These are phyloP conservation scores for Suhomyces pyralidae DNA, from an alignment of 805 yeast genomes.

Conservation along the genomic window DNA sequence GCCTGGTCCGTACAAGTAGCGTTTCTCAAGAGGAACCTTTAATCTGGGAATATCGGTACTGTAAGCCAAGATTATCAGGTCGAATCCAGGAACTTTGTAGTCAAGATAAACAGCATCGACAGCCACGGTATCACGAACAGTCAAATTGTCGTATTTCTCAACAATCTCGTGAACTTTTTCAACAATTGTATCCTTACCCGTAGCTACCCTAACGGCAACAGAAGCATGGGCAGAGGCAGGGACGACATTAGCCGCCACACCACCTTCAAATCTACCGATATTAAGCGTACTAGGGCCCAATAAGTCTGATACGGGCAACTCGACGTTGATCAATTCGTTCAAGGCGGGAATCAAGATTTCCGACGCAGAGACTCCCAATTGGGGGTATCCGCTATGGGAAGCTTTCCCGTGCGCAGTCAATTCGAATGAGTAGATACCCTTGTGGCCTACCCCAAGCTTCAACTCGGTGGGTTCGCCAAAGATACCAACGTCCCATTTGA, in stretches of 20 bases:
- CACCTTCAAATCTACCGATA: slow-evolving; percentile 55
- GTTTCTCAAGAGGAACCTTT: slow-evolving; percentile 19
- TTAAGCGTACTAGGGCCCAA: slow-evolving; percentile 64
- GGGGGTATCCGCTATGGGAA: slow-evolving; percentile 69
- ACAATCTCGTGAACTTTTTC: slow-evolving; percentile 33
- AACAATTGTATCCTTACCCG: slow-evolving; percentile 37
- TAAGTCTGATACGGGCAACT: slow-evolving; percentile 49
- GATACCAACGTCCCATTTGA: slow-evolving; percentile 56
- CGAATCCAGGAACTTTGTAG: slow-evolving; percentile 64
- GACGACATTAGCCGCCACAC: slow-evolving; percentile 65
- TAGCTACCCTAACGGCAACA: slow-evolving; percentile 54
- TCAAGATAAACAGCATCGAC: slow-evolving; percentile 49
- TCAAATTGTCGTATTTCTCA: slow-evolving; percentile 23
- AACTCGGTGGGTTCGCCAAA: slow-evolving; percentile 78
- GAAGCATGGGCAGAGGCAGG: slow-evolving; percentile 56
- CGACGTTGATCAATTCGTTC: slow-evolving; percentile 38
- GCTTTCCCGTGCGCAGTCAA: slow-evolving; percentile 53
- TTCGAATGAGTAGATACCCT: slow-evolving; percentile 49
- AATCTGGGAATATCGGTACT: slow-evolving; percentile 42
- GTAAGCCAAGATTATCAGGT: slow-evolving; percentile 47
- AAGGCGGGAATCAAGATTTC: slow-evolving; percentile 52
- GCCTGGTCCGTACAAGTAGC: slow-evolving; percentile 68
- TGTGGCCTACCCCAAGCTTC: slow-evolving; percentile 67
- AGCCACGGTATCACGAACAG: slow-evolving; percentile 11
- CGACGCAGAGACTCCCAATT: slow-evolving; percentile 62